Base-by-base conservation (phyloP, 2,329 filamentous ascomycete species). In the Diaporthe vaccinii region DNA sequence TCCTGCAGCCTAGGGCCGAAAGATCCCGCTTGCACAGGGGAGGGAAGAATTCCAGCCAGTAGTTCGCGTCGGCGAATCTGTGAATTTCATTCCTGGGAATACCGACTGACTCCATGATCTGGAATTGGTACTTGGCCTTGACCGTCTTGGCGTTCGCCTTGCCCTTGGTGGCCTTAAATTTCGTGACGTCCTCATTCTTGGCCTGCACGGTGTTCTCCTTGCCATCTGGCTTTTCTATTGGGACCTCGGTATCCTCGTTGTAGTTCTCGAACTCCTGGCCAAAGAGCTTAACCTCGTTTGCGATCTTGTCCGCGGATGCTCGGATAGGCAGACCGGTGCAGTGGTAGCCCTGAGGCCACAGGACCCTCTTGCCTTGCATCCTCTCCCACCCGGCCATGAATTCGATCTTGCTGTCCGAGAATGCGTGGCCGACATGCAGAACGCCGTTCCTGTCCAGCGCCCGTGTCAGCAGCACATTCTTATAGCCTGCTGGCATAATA, bases 241-340 rank as follows among this genome's bases (percentile, higher is more conserved):
- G 87, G 68, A 78, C 84, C 57, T 86, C 86, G 3, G 87, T 85
- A 15, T 93, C 91, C 73, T 92, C 90, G 72, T 90, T 88, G 84
- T 95, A 98, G 62, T 90, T 88, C 81, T 96, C 93, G 78, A 98
- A 98, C 81, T 95, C 92, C 82, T 93, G 86, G 31, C 97, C 97
- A 81, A 98, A 99, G 86, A 93, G 88, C 85, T 94, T 92, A 74
- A 98, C 93, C 86, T 99, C 97, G 77, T 95, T 92, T 75, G 93
- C 92, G 61, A 99, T 91, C 88, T 98, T 98, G 88, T 99, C 96
- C 73, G 97, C 95, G 81, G 95, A 97, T 8, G 97, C 96, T 86
- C 98, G 98, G 88, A 99, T 99, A 61, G 96, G 95, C 93, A 99
- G 97, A 80, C 97, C 97, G 0, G 96, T 98, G 86, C 94, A 95